Evolutionary conservation across 225 moss, liverwort and hornwort genomes (phyloP).

Genomic region (Anthoceros angustus): DNA sequence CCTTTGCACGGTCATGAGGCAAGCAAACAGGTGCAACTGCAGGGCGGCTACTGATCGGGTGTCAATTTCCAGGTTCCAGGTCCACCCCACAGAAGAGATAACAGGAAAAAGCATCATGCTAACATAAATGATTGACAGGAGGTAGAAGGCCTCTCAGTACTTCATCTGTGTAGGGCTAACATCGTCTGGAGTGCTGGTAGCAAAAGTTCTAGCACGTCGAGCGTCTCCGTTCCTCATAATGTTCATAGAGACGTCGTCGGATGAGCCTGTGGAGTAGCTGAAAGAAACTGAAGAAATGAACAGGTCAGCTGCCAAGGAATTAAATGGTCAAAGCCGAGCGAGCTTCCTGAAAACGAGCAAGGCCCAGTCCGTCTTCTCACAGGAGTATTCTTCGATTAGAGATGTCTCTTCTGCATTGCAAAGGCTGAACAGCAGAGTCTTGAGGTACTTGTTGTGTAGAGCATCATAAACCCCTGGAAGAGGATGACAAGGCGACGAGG

Average conservation of each 20-base stretch:
- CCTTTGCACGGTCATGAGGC: no score
- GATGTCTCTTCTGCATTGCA: constrained; percentile 29
- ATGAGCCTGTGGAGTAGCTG: constrained; percentile 24
- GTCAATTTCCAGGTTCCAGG: background rate
- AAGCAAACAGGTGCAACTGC: no score
- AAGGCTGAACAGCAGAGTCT: constrained; percentile 31
- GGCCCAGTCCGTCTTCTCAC: constrained; percentile 12
- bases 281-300: constrained; percentile 36
- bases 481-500: no score
- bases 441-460: constrained; percentile 36
- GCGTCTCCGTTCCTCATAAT: constrained; percentile 22
- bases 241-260: constrained; percentile 28
- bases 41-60: background rate
- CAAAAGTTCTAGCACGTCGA: constrained; percentile 13
- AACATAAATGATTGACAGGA: background rate
- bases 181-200: constrained; percentile 16
- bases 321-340: constrained; percentile 1
- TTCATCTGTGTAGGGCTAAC: constrained; percentile 42
- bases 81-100: background rate
- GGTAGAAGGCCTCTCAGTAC: constrained; percentile 13
- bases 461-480: constrained; percentile 53
- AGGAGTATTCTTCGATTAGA: constrained; percentile 41
- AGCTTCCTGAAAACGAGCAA: background rate
- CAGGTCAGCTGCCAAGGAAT: background rate
- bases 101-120: background rate